Percentiles rank a stretch among this genome's conserved stretches.
phyloP scores from a whole-genome alignment of 306 rosid genomes.

The Biancaea sappan region DNA sequence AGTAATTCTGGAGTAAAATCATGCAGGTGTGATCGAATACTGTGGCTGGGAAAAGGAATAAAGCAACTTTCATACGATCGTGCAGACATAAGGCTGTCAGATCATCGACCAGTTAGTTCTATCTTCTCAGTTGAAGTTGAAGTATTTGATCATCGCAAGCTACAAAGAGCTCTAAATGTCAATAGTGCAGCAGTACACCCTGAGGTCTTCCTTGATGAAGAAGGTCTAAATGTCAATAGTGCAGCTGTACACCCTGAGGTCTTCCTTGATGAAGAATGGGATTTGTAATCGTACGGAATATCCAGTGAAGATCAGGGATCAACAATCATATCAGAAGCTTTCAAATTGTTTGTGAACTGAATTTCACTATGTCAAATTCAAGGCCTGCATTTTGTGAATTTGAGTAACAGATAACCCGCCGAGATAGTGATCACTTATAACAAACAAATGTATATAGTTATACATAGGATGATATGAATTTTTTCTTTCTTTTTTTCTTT shows the following conservation, averaged over 20 bases:
- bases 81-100: slow-evolving; percentile 69
- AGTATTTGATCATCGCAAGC: slow-evolving; percentile 79
- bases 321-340: neutral
- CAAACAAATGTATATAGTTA: slow-evolving; percentile 40
- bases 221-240: slow-evolving; percentile 54
- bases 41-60: slow-evolving; percentile 85
- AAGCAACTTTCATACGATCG: slow-evolving; percentile 69
- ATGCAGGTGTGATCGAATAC: slow-evolving; percentile 90
- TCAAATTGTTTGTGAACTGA: neutral
- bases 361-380: neutral
- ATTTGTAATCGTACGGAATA: slow-evolving; percentile 17
- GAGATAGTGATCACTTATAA: slow-evolving; percentile 27
- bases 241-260: slow-evolving; percentile 71
- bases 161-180: slow-evolving; percentile 70
- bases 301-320: neutral
- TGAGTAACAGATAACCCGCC: slow-evolving; percentile 31
- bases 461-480: slow-evolving; percentile 32
- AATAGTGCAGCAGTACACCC: slow-evolving; percentile 70
- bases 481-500: neutral
- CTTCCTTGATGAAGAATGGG: slow-evolving; percentile 56
- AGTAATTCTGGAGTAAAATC: slow-evolving; percentile 21
- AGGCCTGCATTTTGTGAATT: slow-evolving; percentile 19
- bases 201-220: slow-evolving; percentile 58
- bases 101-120: slow-evolving; percentile 89
- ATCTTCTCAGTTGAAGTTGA: slow-evolving; percentile 75